Percentiles rank a stretch among this genome's conserved stretches.
phyloP scores from a whole-genome alignment of 177 flowering plant genomes.

The Vitis hybrid region DNA sequence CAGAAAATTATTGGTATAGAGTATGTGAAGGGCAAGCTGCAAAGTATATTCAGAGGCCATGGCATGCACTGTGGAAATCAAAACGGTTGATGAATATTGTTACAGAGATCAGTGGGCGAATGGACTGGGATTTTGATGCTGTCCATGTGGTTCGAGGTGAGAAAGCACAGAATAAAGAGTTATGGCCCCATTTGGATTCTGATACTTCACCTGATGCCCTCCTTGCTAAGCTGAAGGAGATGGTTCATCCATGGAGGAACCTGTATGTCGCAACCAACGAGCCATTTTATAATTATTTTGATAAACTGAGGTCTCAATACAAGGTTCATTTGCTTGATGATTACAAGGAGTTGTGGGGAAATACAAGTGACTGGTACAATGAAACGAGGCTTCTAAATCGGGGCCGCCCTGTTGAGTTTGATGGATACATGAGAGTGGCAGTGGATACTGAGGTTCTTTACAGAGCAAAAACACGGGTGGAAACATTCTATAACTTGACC shows the following conservation, averaged over 20 bases:
- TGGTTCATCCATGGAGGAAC: constrained; percentile 64
- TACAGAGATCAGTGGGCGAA: constrained; percentile 72
- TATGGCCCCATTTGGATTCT: constrained; percentile 85
- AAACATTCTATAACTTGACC: constrained; percentile 88
- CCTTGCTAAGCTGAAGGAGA: constrained; percentile 51
- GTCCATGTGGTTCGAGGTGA: constrained; percentile 95
- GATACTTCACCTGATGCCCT: constrained; percentile 84
- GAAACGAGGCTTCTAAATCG: constrained; percentile 65
- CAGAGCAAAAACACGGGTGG: constrained; percentile 79
- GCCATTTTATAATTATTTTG: constrained; percentile 81
- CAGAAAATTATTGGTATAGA: constrained; percentile 96
- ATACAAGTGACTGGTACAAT: constrained; percentile 87
- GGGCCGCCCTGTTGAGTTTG: constrained; percentile 79
- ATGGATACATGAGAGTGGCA: constrained; percentile 94
- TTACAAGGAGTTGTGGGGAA: constrained; percentile 78
- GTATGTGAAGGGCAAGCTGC: constrained; percentile 93
- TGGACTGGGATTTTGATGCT: constrained; percentile 99
- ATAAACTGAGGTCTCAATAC: constrained; percentile 74
- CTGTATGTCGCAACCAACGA: constrained; percentile 90
- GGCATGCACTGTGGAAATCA: constrained; percentile 95
- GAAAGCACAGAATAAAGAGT: constrained; percentile 79
- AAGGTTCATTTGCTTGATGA: constrained; percentile 90
- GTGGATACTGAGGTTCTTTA: constrained; percentile 93
- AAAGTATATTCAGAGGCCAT: constrained; percentile 77
- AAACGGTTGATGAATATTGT: constrained; percentile 93